Conservation (phyloP, 345 rosid genomes). For the Citrus maxima region DNA sequence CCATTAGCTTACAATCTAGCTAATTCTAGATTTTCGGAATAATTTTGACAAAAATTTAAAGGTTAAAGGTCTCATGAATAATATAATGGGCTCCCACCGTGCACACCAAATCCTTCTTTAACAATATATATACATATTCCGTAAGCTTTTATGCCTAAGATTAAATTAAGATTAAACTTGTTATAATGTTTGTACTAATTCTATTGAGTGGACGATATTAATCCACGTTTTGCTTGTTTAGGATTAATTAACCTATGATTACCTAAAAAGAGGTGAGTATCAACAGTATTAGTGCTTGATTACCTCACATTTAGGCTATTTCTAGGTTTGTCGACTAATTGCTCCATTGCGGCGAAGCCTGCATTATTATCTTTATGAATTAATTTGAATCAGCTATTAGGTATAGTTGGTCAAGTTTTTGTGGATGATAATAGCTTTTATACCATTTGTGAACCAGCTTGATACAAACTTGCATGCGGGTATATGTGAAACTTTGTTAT, state of each 20-base stretch:
- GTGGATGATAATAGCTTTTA: not conserved
- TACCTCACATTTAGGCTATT: conserved; percentile 10
- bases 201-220: not conserved
- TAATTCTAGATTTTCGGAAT: not conserved
- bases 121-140: not conserved
- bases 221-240: conserved; percentile 11
- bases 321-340: not conserved
- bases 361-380: not conserved
- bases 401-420: not conserved
- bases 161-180: not conserved
- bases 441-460: not conserved
- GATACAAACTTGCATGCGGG: not conserved
- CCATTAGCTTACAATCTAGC: not conserved
- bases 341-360: not conserved
- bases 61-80: not conserved
- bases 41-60: not conserved
- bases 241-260: not conserved
- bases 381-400: conserved; percentile 5
- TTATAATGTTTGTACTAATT: not conserved
- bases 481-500: too few species aligned
- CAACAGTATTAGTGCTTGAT: conserved; percentile 8
- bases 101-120: not conserved
- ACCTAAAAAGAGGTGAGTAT: conserved; percentile 9
- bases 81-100: conserved; percentile 10
- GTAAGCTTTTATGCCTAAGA: not conserved